A percentile compares a stretch with the other conserved stretches of the same genome.
Evolutionary conservation across 768 basidiomycete species (phyloP).

Genomic region (Boletus patriciae): DNA sequence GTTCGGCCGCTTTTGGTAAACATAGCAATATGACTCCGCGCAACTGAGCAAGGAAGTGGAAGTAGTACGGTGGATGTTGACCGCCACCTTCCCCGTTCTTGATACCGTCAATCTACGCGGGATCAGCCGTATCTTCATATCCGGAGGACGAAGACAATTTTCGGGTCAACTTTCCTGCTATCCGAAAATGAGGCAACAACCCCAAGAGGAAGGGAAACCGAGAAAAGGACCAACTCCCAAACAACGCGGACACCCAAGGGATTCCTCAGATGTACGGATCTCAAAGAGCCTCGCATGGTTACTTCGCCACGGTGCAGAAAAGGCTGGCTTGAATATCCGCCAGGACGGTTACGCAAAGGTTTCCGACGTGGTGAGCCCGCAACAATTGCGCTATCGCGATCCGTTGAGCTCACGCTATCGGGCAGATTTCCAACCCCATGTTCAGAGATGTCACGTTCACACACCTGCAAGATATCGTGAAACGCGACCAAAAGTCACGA

Average conservation of each 20-base stretch:
- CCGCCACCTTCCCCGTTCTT: background rate
- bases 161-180: slow-evolving; percentile 5
- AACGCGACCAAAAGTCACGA: slow-evolving; percentile 63
- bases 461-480: slow-evolving; percentile 61
- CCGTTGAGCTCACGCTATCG: slow-evolving; percentile 7
- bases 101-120: background rate
- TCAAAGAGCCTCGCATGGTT: slow-evolving; percentile 91
- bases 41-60: no score
- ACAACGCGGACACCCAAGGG: slow-evolving; percentile 58
- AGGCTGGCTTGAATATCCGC: slow-evolving; percentile 73
- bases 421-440: slow-evolving; percentile 68
- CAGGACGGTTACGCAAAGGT: slow-evolving; percentile 85
- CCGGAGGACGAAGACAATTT: background rate
- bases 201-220: slow-evolving; percentile 5
- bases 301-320: slow-evolving; percentile 84
- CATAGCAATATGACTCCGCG: background rate
- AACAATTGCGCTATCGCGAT: background rate
- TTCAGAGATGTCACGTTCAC: slow-evolving; percentile 58
- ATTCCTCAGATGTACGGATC: slow-evolving; percentile 65
- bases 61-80: slow-evolving; percentile 8
- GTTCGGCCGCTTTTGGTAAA: background rate
- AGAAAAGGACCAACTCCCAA: slow-evolving; percentile 36
- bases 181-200: slow-evolving; percentile 9
- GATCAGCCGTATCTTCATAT: background rate
- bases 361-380: slow-evolving; percentile 70